Evolutionary conservation across 768 basidiomycete genomes (phyloP), one percentile per base, ranked within the genome.

Genomic region (Dioszegia hungarica): DNA sequence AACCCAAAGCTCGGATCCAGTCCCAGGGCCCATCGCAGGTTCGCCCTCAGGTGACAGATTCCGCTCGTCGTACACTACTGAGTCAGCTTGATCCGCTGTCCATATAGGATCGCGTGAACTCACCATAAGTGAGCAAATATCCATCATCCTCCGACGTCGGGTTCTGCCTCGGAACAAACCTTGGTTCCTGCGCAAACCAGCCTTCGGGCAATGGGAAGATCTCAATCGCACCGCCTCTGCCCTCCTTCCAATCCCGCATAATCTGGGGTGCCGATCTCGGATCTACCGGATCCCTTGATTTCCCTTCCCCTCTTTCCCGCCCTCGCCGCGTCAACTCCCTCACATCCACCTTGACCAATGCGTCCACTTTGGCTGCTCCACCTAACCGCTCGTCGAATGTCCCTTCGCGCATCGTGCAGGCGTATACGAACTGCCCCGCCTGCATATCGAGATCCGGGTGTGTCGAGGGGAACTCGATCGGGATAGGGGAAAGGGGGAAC

Each of bases 341-440:
- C 12, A 74, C 76, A 56, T 79, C 68, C 33, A 77, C 28, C 66
- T 78, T 77, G 61, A 76, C 76, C n/a, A 79, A 54, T 46, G 75
- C 76, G 49, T 79, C 78, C n/a, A 79, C 77, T 56, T 79, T 78
- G 3, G 75, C 75, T 2, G 75, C 78, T 10, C 74, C 73, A 6
- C 77, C 77, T 19, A 79, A 56, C 5, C 77, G 70, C 24, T 75
- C 75, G 49, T 77, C 77, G 51, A 77, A 78, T 8, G 66, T 67
- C 12, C 78, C 77, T 11, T 66, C 55, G 27, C 65, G 62, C 70
- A 78, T 73, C n/a, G 75, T 75, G 55, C 78, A 79, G 1, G 76
- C 78, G 57, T 78, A 79, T 5, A 78, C 66, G 64, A 66, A 78
- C 41, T 60, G 66, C 15, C 72, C 56, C 14, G 68, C 56, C n/a